Conservation (phyloP, 2,329 filamentous ascomycete genomes). For the Bimuria novae-zelandiae region DNA sequence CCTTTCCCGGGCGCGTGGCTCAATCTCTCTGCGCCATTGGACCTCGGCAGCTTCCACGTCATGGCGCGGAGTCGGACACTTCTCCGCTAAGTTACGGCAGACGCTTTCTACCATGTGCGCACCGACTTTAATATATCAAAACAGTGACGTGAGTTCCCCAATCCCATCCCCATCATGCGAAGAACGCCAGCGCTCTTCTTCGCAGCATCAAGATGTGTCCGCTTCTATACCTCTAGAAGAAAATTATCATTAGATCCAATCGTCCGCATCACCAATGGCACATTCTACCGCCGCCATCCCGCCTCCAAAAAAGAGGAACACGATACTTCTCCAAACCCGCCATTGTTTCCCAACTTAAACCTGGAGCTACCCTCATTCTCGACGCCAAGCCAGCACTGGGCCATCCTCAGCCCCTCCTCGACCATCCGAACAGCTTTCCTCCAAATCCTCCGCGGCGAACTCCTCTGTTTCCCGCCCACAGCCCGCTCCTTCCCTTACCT, state of each 20-base stretch:
- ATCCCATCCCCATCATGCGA: conserved; percentile 33
- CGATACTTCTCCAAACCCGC: conserved; percentile 62
- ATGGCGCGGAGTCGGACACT: conserved; percentile 29
- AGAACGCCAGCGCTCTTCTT: conserved; percentile 35
- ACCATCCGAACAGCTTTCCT: conserved; percentile 83
- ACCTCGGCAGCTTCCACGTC: conserved; percentile 38
- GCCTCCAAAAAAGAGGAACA: conserved; percentile 38
- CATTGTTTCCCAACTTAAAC: conserved; percentile 72
- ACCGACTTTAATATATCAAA: conserved; percentile 10
- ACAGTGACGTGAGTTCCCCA: conserved; percentile 1
- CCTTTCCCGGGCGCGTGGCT: too few species aligned
- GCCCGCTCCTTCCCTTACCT: conserved; percentile 82
- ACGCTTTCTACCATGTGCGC: conserved; percentile 15
- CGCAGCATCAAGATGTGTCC: conserved; percentile 31
- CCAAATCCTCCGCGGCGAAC: conserved; percentile 74
- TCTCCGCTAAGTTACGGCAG: conserved; percentile 30
- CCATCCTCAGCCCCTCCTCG: conserved; percentile 78
- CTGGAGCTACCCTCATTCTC: conserved; percentile 69
- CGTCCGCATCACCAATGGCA: conserved; percentile 62
- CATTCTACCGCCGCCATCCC: conserved; percentile 81
- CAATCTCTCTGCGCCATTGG: too few species aligned
- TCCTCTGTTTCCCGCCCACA: conserved; percentile 74
- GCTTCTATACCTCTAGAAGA: conserved; percentile 20
- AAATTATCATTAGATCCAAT: conserved; percentile 31
- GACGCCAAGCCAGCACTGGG: conserved; percentile 69